phyloP scores from a whole-genome alignment of 192 early-diverging fungal genomes.

The Mortierella antarctica region DNA sequence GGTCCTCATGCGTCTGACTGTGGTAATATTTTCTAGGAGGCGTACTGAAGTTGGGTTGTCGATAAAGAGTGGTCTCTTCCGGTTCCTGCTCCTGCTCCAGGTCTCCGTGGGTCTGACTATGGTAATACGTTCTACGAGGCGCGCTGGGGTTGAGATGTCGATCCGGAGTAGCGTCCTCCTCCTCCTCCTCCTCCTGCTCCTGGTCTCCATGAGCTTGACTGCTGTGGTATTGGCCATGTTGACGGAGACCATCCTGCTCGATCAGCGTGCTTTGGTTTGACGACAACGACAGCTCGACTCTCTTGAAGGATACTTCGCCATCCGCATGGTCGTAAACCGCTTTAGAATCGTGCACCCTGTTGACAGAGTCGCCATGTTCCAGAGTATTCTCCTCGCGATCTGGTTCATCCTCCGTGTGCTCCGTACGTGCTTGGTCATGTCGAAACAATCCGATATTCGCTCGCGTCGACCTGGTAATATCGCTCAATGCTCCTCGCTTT shows the following conservation, averaged over 20 bases:
- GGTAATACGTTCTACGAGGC: too few relatives aligned
- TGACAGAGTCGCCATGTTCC: too few relatives aligned
- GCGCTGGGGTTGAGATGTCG: too few relatives aligned
- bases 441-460: neutral
- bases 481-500: neutral
- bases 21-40: neutral
- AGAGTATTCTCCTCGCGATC: too few relatives aligned
- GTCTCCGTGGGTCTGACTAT: too few relatives aligned
- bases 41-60: neutral
- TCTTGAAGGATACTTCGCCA: constrained; percentile 22
- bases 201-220: neutral
- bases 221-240: neutral
- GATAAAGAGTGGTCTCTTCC: too few relatives aligned
- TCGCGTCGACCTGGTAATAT: constrained; percentile 1
- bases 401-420: too few relatives aligned
- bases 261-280: constrained; percentile 16
- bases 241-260: neutral
- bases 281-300: neutral
- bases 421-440: too few relatives aligned
- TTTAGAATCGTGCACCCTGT: neutral
- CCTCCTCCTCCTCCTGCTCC: neutral
- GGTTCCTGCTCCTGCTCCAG: too few relatives aligned
- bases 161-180: neutral
- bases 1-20: constrained; percentile 1
- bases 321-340: constrained; percentile 9